A percentile compares a stretch with the other conserved stretches of the same genome.
Evolutionary conservation across 768 basidiomycete species (phyloP).

Genomic region (Naganishia kalamii): DNA sequence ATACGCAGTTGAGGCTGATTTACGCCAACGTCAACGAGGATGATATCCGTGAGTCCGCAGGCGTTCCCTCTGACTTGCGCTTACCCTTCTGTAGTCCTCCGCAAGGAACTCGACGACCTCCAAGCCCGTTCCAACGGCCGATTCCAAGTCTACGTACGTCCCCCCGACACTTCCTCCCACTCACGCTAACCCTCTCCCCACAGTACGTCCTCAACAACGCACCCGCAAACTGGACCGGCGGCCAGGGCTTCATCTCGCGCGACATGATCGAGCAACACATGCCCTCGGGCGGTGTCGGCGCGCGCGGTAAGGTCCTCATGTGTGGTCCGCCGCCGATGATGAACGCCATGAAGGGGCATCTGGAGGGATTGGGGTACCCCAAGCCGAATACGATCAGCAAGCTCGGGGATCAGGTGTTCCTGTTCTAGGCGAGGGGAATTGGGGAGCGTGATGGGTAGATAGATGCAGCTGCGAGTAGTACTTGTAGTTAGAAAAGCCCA

Average conservation of each 20-base stretch:
- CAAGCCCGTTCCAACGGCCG: slow-evolving; percentile 57
- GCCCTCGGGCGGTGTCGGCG: slow-evolving; percentile 50
- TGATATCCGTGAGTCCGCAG: slow-evolving; percentile 59
- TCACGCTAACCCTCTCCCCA: not conserved
- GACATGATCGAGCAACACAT: slow-evolving; percentile 80
- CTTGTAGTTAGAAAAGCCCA: too few species aligned
- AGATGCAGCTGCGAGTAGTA: not conserved
- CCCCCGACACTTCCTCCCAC: not conserved
- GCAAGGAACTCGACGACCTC: slow-evolving; percentile 76
- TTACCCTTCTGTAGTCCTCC: slow-evolving; percentile 53
- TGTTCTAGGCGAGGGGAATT: slow-evolving; percentile 30
- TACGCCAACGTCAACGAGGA: slow-evolving; percentile 92
- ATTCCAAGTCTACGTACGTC: slow-evolving; percentile 62
- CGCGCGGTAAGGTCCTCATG: slow-evolving; percentile 42
- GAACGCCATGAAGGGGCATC: slow-evolving; percentile 65
- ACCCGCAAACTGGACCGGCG: slow-evolving; percentile 73
- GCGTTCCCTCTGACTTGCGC: not conserved
- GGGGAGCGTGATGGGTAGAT: not conserved
- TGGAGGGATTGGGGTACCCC: slow-evolving; percentile 68
- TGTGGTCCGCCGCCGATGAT: slow-evolving; percentile 66
- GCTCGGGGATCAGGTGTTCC: slow-evolving; percentile 60
- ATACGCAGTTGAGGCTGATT: slow-evolving; percentile 74
- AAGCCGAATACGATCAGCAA: slow-evolving; percentile 86
- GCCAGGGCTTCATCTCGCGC: slow-evolving; percentile 85
- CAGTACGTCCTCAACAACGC: slow-evolving; percentile 90